These are phyloP conservation scores for Pistacia integerrima DNA, from an alignment of 345 rosid species.

Conservation along the genomic window DNA sequence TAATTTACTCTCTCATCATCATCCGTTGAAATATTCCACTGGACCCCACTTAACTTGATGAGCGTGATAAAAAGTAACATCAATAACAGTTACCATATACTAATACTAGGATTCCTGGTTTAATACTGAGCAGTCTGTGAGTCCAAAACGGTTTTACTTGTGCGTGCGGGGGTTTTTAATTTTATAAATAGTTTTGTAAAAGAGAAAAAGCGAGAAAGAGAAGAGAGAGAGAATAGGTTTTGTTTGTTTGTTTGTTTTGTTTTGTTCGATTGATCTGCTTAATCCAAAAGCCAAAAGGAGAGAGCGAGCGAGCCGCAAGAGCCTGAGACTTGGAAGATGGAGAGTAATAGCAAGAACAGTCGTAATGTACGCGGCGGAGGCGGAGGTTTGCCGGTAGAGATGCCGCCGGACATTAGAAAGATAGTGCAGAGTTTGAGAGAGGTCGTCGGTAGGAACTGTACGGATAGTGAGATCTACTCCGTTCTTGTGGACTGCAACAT, in stretches of 20 bases:
- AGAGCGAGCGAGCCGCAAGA: slow-evolving; percentile 2
- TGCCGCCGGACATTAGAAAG: slow-evolving; percentile 34
- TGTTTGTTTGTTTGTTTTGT: not conserved
- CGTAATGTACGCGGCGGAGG: slow-evolving; percentile 20
- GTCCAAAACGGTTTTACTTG: slow-evolving; percentile 3
- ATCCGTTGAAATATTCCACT: not conserved
- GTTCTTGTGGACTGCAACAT: slow-evolving; percentile 48
- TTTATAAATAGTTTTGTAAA: not conserved
- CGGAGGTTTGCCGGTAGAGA: slow-evolving; percentile 4
- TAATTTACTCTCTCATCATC: not conserved
- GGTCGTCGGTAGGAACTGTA: slow-evolving; percentile 29
- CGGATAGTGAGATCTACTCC: slow-evolving; percentile 53
- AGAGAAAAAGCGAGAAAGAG: not conserved
- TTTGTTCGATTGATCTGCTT: slow-evolving; percentile 9
- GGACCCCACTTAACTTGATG: not conserved
- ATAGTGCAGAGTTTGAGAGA: slow-evolving; percentile 47
- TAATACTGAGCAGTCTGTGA: too few species aligned
- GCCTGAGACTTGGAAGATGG: slow-evolving; percentile 14
- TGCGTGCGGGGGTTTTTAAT: not conserved
- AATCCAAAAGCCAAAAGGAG: not conserved
- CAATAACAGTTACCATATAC: not conserved
- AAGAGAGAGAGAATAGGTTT: slow-evolving; percentile 13
- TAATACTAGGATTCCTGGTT: not conserved
- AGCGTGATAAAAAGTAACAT: not conserved
- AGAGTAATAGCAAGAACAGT: slow-evolving; percentile 26